Base-by-base conservation (phyloP, 1,284 basidiomycete species). In the Papiliotrema laurentii region DNA sequence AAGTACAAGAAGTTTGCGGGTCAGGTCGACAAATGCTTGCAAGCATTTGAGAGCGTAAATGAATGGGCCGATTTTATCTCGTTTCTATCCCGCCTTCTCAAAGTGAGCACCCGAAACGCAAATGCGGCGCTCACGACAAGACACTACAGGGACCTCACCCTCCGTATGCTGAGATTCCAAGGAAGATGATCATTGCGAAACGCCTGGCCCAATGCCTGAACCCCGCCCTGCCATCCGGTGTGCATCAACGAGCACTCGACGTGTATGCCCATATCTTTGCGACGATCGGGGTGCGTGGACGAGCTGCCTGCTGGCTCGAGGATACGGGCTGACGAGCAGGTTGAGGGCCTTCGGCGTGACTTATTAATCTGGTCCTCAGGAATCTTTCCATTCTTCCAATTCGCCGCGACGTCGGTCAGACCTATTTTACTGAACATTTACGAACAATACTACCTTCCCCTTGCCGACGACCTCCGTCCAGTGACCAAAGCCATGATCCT, bases 41-140 rank as follows among this genome's bases (percentile, higher is more conserved):
- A 85, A 57, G 86, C 89, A 1, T 98, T 99, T 64, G 93, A 97
- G 69, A 89, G 83, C 67, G 90, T 97, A 54, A 89, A 94, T 54
- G 96, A 99, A 77, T 99, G 96, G 96, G 94, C 96, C 51, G 96
- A 99, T 77, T 98, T 94, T 72, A 97, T 97, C 68, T 87, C 94
- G 37, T 98, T 98, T 75, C 76, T 99, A 65, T 93, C 92, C 61
- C 86, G 93, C 55, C 75, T 99, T 50, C 83, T 97, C 59, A 98
- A 97, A 81, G 92, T 87, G 61, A 51, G 78, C 69, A 11, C 19
- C 10, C 43, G 25, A 18, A 6, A 11, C 6, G 30, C 24, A 30
- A 24, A 2, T 19, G 25, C 9, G 28, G 21, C 26, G 26, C 16
- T 51, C 36, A 38, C 39, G 22, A 21, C 16, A 10, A 93, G 89